Percentiles rank a stretch among this genome's conserved stretches.
These are phyloP conservation scores for Cucurbita argyrosperma DNA, from an alignment of 306 rosid species.

Conservation along the genomic window DNA sequence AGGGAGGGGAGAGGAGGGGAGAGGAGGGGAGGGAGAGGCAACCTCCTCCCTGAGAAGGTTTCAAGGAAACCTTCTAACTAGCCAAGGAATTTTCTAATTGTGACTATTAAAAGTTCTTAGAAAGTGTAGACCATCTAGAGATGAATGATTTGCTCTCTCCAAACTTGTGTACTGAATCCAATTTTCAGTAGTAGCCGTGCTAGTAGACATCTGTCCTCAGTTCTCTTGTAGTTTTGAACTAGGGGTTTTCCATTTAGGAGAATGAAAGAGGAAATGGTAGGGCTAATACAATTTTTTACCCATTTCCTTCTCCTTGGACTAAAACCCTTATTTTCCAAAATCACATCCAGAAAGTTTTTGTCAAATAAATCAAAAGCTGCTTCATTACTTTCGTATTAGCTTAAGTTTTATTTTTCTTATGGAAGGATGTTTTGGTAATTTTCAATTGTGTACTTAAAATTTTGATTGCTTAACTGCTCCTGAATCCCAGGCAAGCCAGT, in stretches of 20 bases:
- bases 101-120: not conserved
- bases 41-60: not conserved
- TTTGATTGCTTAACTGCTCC: not conserved
- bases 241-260: not conserved
- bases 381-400: not conserved
- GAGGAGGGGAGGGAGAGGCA: not conserved
- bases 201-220: not conserved
- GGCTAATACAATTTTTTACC: not conserved
- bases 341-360: not conserved
- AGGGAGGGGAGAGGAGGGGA: not conserved
- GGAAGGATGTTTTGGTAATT: not conserved
- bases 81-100: not conserved
- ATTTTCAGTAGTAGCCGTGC: not conserved
- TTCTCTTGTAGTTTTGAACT: not conserved
- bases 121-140: not conserved
- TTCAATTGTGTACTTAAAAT: not conserved
- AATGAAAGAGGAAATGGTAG: not conserved
- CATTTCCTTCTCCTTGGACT: not conserved
- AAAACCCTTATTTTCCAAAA: not conserved
- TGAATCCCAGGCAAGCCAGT: constrained; percentile 78
- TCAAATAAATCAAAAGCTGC: not conserved
- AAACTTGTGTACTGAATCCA: not conserved
- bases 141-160: not conserved
- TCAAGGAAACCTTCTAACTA: not conserved
- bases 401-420: not conserved